These are phyloP conservation scores for Fibroporia radiculosa DNA, from an alignment of 768 basidiomycete species.

Conservation along the genomic window DNA sequence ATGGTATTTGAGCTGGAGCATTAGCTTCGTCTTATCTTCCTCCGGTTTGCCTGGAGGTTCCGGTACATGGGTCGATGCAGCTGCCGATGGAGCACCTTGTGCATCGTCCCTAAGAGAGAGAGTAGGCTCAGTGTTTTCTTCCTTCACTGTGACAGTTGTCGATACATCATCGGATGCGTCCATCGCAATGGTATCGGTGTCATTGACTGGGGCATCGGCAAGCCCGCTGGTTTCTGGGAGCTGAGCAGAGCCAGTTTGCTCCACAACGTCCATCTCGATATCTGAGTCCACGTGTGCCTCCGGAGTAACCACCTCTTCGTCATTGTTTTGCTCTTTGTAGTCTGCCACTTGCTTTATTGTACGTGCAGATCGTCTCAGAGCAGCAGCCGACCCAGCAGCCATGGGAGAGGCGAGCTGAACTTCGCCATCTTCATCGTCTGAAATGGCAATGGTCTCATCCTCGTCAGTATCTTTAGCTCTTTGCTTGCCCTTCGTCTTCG, in stretches of 20 bases:
- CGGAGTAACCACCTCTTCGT: slow-evolving; percentile 14
- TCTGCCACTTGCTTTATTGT: slow-evolving; percentile 19
- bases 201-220: not conserved
- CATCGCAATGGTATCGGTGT: slow-evolving; percentile 1
- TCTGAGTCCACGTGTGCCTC: slow-evolving; percentile 3
- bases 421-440: slow-evolving; percentile 9
- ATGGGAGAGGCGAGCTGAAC: not conserved
- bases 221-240: too few relatives aligned
- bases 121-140: slow-evolving; percentile 15
- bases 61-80: not conserved
- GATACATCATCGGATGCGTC: not conserved
- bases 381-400: not conserved
- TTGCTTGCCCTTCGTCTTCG: slow-evolving; percentile 26
- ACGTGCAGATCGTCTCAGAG: slow-evolving; percentile 26
- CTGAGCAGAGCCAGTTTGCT: not conserved
- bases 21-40: slow-evolving; percentile 61
- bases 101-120: not conserved
- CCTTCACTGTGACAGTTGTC: slow-evolving; percentile 3
- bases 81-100: not conserved
- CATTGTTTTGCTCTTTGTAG: slow-evolving; percentile 22
- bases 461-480: slow-evolving; percentile 15
- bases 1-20: slow-evolving; percentile 61
- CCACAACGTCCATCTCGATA: slow-evolving; percentile 1
- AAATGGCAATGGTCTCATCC: slow-evolving; percentile 10
- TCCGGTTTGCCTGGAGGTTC: slow-evolving; percentile 29